Evolutionary conservation across 139 green algal species (phyloP), one percentile per base, ranked within the genome.

Genomic region (Microglena sp.): DNA sequence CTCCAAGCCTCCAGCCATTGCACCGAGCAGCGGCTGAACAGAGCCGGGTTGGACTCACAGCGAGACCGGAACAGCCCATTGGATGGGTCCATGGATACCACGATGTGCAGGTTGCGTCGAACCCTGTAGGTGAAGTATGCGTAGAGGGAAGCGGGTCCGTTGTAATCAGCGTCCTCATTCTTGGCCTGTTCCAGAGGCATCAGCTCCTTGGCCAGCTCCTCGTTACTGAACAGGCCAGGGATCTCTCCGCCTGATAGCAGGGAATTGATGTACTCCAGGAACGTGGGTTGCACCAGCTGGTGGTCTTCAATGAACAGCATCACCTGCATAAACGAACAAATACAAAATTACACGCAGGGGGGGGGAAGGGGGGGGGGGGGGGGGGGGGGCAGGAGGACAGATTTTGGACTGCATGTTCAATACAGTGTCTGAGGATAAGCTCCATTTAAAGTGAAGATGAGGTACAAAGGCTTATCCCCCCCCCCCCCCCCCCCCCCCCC

Each of bases 271-370:
- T 69, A 67, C 71, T 90, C 77, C 45, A 90, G 77, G 31, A 92
- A 75, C 33, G 68, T 18, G 1, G 44, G 24, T 11, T 68, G 40
- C 6, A 80, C 40, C 15, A 85, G 35, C 62, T 88, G 84, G 46
- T 87, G 79, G 61, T 94, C 87, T 62, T 94, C 87, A 45, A 95
- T 64, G 44, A 90, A 75, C 28, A 92, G 73, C 66, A 88, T 43
- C 33, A 78, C 33, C 2, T 67, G 70, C 63, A 73, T 77, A 67
- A 68, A 74, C n/a, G n/a, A n/a, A n/a, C n/a, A n/a, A n/a, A n/a
- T n/a, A n/a, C n/a, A n/a, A n/a, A n/a, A n/a, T 32, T 90, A 77
- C 28, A 90, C 69, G 5, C 81, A 83, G 22, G 40, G 40, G 40
- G 40, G 18, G 40, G 40, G 18, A 50, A 15, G 40, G 11, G 40